Conservation (phyloP, 148 eudicot species). For the Rhododendron kiyosumense region DNA sequence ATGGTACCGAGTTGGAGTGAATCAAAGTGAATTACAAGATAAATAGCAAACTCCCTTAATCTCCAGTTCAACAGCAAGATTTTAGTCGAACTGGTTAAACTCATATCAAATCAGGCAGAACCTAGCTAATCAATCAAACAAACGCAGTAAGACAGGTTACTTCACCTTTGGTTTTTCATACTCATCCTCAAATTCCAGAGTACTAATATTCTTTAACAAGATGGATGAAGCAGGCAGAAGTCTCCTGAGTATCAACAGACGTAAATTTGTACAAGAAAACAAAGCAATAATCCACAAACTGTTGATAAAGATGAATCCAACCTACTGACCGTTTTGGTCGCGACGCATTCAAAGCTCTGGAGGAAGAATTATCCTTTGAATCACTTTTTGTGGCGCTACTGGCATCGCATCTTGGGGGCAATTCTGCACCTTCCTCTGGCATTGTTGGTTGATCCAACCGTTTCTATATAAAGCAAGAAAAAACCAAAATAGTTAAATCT, state of each 20-base stretch:
- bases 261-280: background rate
- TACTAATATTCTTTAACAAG: constrained; percentile 47
- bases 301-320: background rate
- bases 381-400: constrained; percentile 12
- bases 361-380: constrained; percentile 1
- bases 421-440: constrained; percentile 27
- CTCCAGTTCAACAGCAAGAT: background rate
- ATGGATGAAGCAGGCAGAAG: constrained; percentile 77
- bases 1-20: background rate
- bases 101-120: background rate
- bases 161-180: constrained; percentile 48
- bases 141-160: background rate
- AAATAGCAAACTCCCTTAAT: background rate
- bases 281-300: constrained; percentile 1
- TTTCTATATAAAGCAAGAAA: constrained; percentile 12
- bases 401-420: constrained; percentile 11
- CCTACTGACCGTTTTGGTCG: constrained; percentile 58
- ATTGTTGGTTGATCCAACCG: constrained; percentile 3
- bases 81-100: background rate
- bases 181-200: constrained; percentile 44
- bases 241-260: constrained; percentile 52
- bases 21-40: background rate
- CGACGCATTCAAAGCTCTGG: constrained; percentile 23
- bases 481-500: background rate
- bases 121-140: background rate